Percentiles rank a stretch among this genome's conserved stretches.
phyloP scores from a whole-genome alignment of 2,329 filamentous ascomycete genomes.

The Fusarium sp. region DNA sequence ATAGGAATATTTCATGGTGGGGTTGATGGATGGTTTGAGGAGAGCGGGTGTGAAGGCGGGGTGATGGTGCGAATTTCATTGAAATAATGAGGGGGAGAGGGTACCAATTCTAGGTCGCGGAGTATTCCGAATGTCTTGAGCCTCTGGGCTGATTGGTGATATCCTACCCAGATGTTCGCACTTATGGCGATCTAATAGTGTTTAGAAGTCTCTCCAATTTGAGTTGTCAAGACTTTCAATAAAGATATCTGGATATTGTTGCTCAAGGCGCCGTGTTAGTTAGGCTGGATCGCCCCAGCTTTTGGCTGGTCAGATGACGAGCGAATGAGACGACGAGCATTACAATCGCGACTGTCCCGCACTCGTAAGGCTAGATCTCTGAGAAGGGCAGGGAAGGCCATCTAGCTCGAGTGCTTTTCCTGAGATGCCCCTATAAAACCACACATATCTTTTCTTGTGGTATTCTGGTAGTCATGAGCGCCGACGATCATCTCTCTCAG shows the following conservation, averaged over 20 bases:
- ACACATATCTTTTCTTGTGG: not conserved
- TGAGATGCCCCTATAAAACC: not conserved
- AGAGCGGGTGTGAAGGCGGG: slow-evolving; percentile 47
- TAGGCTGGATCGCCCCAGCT: not conserved
- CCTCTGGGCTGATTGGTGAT: not conserved
- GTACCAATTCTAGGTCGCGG: slow-evolving; percentile 4
- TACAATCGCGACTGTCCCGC: not conserved
- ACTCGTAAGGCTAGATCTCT: not conserved
- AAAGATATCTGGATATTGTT: not conserved
- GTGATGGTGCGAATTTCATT: slow-evolving; percentile 37
- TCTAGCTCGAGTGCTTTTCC: not conserved
- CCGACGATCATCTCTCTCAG: not conserved
- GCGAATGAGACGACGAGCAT: slow-evolving; percentile 29
- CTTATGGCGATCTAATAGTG: not conserved
- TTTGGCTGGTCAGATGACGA: not conserved
- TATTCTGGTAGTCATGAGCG: not conserved
- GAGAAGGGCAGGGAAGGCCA: not conserved
- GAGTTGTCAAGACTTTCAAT: not conserved
- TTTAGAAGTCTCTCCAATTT: not conserved
- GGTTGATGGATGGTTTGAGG: slow-evolving; percentile 23
- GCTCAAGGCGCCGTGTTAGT: not conserved
- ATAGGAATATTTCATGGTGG: slow-evolving; percentile 38
- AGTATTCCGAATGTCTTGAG: not conserved
- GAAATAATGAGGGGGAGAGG: not conserved
- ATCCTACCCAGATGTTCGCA: not conserved